Base-by-base conservation (phyloP, 2,329 filamentous ascomycete species). In the Acrocalymma vagum region DNA sequence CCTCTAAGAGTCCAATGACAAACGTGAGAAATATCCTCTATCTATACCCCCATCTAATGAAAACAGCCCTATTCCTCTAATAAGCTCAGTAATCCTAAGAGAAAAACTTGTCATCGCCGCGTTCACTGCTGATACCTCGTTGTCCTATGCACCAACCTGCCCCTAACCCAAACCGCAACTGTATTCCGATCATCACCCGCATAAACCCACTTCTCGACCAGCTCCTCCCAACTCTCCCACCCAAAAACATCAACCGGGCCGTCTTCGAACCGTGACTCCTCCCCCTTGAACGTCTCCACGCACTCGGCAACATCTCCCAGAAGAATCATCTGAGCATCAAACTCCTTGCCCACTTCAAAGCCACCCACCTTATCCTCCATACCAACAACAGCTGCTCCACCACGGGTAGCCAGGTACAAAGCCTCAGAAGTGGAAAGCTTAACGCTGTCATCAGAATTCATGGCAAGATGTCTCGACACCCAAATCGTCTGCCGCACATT, bases 141-240 rank as follows among this genome's bases (percentile, higher is more conserved):
- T 5, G 58, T 67, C 29, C 13, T 33, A 73, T 96, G 90, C 31
- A 96, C 94, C 67, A 95, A 70, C 50, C 84, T 74, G 3, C 94
- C 94, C 64, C 80, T 84, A 2, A 97, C 91, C 93, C 93, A 99
- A 5, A 99, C 94, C 55, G 80, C 84, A 58, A 79, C 80, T 3
- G 91, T 93, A 69, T 97, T 97, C 55, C 93, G 78, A 72, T 97
- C 94, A 74, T 97, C 92, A 0, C 94, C 94, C 53, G 83, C 88
- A 72, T 88, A 99, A 47, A 97, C 77, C 94, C 94, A 99, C 77
- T 99, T 99, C 36, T 90, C 88, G 9, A 97, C 73, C 61, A 78
- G 83, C 60, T 97, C 90, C 25, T 87, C 83, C 90, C 88, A 95
- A n/a, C 64, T 82, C 78, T 97, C 93, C 82, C 86, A 90, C 1